Conservation (phyloP, 73 alveolate species). For the Paramecium tetraurelia region DNA sequence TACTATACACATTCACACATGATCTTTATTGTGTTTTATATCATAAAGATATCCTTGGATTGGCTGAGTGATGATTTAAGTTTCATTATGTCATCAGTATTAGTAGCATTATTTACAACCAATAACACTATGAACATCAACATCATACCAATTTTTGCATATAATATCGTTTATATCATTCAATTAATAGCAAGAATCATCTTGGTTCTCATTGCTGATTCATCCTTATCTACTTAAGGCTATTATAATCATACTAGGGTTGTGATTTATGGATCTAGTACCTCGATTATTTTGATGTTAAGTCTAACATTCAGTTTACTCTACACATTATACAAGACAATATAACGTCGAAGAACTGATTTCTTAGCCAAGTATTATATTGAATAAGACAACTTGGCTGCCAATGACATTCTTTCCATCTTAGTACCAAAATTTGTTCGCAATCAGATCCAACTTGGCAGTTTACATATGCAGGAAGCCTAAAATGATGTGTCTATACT, state of each 20-base stretch:
- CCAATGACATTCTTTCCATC: conserved; percentile 46
- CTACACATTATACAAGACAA: background rate
- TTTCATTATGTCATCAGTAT: background rate
- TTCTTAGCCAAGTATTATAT: conserved; percentile 22
- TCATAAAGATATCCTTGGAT: background rate
- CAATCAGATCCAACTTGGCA: background rate
- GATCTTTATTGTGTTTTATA: background rate
- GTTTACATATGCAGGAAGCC: conserved; percentile 45
- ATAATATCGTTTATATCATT: background rate
- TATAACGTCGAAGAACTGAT: conserved; percentile 4
- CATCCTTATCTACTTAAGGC: background rate
- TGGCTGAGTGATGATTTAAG: background rate
- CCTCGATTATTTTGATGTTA: background rate
- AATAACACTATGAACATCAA: background rate
- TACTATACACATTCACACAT: background rate
- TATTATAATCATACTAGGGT: background rate
- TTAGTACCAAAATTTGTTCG: conserved; percentile 62
- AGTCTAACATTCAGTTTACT: background rate
- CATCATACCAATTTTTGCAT: conserved; percentile 1
- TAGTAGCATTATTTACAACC: conserved; percentile 19
- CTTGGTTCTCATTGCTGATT: background rate
- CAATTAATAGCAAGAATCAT: background rate
- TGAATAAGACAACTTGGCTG: conserved; percentile 43
- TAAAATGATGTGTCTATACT: conserved; percentile 61
- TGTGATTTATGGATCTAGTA: background rate